Percentiles rank a stretch among this genome's conserved stretches.
Evolutionary conservation across 495 filamentous ascomycete genomes (phyloP).

Genomic region (Talaromyces thailandensis): DNA sequence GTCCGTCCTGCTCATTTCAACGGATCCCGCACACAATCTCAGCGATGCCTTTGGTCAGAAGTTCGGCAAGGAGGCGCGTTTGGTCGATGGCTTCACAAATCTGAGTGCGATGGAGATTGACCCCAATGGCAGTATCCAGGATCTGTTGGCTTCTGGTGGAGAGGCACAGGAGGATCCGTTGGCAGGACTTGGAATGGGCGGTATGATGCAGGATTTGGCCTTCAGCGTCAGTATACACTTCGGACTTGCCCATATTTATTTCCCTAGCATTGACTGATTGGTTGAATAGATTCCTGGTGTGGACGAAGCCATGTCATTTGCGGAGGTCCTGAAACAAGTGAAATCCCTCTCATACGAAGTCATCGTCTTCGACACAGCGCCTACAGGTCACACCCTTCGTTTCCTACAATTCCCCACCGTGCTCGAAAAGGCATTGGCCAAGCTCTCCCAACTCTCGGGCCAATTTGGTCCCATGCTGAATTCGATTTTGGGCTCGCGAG

Average conservation of each 20-base stretch:
- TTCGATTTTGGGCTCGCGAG: conserved; percentile 73
- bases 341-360: conserved; percentile 98
- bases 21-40: conserved; percentile 96
- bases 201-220: conserved; percentile 67
- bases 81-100: conserved; percentile 86
- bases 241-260: neutral
- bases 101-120: conserved; percentile 99
- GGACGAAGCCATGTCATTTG: conserved; percentile 99
- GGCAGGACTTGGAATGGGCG: conserved; percentile 55
- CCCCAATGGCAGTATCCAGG: conserved; percentile 95
- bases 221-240: conserved; percentile 48
- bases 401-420: conserved; percentile 99
- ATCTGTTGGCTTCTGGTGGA: conserved; percentile 74
- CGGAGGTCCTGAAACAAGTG: conserved; percentile 97
- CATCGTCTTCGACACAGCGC: conserved; percentile 98
- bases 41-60: conserved; percentile 98
- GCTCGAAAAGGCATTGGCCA: conserved; percentile 94
- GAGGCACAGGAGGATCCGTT: conserved; percentile 63
- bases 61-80: conserved; percentile 95
- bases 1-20: conserved; percentile 94
- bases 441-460: conserved; percentile 84
- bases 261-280: neutral
- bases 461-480: conserved; percentile 97
- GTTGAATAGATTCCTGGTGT: conserved; percentile 80
- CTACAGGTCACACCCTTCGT: conserved; percentile 96